phyloP scores from a whole-genome alignment of 2,329 filamentous ascomycete genomes.

The Ascochyta fabae region DNA sequence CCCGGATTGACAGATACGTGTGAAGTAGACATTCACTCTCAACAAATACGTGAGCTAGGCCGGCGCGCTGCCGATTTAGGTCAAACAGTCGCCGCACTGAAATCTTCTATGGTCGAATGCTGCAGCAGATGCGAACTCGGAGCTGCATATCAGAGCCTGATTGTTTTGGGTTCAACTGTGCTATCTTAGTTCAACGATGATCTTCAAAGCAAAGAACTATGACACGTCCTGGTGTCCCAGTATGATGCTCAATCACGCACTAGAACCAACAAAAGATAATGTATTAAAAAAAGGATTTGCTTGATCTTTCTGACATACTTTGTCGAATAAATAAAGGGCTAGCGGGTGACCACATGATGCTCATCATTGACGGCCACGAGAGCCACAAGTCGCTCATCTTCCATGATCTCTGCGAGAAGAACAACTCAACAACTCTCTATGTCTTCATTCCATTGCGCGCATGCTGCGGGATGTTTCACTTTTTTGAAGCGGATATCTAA shows the following conservation, averaged over 20 bases:
- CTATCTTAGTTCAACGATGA: too few relatives aligned
- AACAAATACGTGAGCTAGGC: slow-evolving; percentile 28
- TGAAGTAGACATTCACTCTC: too few relatives aligned
- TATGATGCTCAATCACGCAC: too few relatives aligned
- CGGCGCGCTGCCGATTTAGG: slow-evolving; percentile 45
- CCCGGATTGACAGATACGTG: too few relatives aligned
- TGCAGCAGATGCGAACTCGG: slow-evolving; percentile 49
- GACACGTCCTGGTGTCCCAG: too few relatives aligned
- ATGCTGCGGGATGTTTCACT: too few relatives aligned
- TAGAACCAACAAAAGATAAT: background rate
- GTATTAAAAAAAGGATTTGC: background rate
- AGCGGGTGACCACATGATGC: background rate
- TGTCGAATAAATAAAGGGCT: background rate
- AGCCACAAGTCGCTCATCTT: background rate
- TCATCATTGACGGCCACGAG: background rate
- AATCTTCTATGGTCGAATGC: slow-evolving; percentile 37
- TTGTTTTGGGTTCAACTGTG: too few relatives aligned
- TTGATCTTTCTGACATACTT: background rate
- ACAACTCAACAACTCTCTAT: background rate
- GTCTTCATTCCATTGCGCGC: too few relatives aligned
- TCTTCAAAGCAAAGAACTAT: too few relatives aligned
- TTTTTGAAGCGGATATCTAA: too few relatives aligned
- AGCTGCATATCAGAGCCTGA: slow-evolving; percentile 25
- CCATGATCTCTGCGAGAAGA: background rate
- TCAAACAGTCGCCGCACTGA: slow-evolving; percentile 47